Evolutionary conservation across 129 eudicot genomes (phyloP).

Genomic region (Arctium minus): DNA sequence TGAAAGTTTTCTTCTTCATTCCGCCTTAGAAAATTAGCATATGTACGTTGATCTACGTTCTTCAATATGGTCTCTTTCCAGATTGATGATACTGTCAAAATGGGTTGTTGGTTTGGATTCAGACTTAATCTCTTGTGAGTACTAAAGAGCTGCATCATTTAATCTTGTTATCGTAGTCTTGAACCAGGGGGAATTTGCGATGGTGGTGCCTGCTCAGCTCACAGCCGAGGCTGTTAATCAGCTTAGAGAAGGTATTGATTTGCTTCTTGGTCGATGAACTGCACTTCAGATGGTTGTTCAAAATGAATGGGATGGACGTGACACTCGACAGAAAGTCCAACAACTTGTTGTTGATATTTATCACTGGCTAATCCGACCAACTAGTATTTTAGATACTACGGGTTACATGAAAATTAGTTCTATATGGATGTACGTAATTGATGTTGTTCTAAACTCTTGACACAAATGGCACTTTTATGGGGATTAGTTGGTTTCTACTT

Average conservation of each 20-base stretch:
- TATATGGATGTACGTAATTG: neutral
- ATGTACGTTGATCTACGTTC: no score
- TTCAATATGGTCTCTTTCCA: no score
- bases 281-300: slow-evolving; percentile 79
- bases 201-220: slow-evolving; percentile 41
- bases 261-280: slow-evolving; percentile 64
- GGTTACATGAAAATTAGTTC: neutral
- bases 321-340: slow-evolving; percentile 44
- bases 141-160: no score
- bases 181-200: neutral
- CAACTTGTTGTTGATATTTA: slow-evolving; percentile 46
- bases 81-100: no score
- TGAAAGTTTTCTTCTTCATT: no score
- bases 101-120: no score
- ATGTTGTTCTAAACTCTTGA: neutral
- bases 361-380: slow-evolving; percentile 30
- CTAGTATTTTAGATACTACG: slow-evolving; percentile 10
- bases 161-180: no score
- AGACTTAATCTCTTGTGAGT: no score
- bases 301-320: slow-evolving; percentile 78
- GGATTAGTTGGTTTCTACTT: neutral
- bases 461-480: neutral
- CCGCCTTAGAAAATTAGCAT: no score
- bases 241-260: slow-evolving; percentile 58
- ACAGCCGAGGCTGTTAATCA: slow-evolving; percentile 53